These are phyloP conservation scores for Aspergillus funiculosus DNA, from an alignment of 495 filamentous ascomycete genomes.

Conservation along the genomic window DNA sequence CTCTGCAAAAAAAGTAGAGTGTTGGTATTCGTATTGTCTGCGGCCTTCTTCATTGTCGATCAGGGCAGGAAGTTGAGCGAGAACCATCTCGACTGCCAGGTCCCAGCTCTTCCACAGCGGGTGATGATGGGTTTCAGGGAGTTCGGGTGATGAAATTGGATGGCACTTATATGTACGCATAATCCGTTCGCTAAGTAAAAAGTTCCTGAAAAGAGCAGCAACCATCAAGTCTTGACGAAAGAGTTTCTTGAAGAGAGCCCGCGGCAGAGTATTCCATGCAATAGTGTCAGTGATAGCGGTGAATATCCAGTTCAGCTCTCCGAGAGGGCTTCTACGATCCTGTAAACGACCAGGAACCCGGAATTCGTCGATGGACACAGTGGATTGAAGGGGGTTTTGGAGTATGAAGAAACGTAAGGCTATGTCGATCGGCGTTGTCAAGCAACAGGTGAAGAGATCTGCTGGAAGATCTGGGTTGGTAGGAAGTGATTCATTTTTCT, in stretches of 20 bases:
- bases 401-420: constrained; percentile 90
- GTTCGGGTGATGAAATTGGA: constrained; percentile 78
- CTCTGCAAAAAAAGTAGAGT: constrained; percentile 94
- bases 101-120: constrained; percentile 98
- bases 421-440: constrained; percentile 96
- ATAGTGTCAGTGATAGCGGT: constrained; percentile 99
- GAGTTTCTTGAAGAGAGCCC: constrained; percentile 88
- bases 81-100: constrained; percentile 88
- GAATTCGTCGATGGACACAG: constrained; percentile 71
- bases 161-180: constrained; percentile 95
- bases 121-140: constrained; percentile 89
- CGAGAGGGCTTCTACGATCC: constrained; percentile 89
- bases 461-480: constrained; percentile 95
- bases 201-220: constrained; percentile 92
- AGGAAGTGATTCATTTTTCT: constrained; percentile 81
- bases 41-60: constrained; percentile 71
- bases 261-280: constrained; percentile 89
- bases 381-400: constrained; percentile 77
- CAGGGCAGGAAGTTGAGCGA: constrained; percentile 79
- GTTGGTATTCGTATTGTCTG: constrained; percentile 80
- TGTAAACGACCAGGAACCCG: constrained; percentile 75
- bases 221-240: constrained; percentile 99
- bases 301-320: constrained; percentile 98
- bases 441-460: constrained; percentile 91
- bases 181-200: constrained; percentile 86